Evolutionary conservation across 306 rosid genomes (phyloP).

Genomic region (Gastrolobium villosum): DNA sequence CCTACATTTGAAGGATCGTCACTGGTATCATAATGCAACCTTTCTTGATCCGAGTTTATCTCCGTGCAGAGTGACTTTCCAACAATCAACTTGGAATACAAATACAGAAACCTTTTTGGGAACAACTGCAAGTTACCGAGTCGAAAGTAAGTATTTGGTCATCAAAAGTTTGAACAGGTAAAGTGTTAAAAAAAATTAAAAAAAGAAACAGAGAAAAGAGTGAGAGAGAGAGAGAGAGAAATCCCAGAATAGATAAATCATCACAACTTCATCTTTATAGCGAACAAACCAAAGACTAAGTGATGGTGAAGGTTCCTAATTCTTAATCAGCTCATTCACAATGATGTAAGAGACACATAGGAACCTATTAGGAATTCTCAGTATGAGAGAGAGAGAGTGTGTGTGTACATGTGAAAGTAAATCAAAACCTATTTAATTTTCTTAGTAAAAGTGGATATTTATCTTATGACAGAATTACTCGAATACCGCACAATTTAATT

Average conservation of each 20-base stretch:
- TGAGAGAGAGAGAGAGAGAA: background rate
- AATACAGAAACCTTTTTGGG: constrained; percentile 81
- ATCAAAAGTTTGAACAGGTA: constrained; percentile 12
- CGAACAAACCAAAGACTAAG: constrained; percentile 1
- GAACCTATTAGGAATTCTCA: background rate
- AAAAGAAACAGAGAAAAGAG: no score
- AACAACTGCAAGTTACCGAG: constrained; percentile 72
- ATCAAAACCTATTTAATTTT: constrained; percentile 1
- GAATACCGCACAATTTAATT: background rate
- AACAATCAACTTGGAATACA: constrained; percentile 78
- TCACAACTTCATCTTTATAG: constrained; percentile 21
- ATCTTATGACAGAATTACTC: background rate
- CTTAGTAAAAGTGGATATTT: background rate
- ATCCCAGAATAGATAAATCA: constrained; percentile 16
- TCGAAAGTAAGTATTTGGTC: constrained; percentile 29
- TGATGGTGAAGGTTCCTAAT: constrained; percentile 12
- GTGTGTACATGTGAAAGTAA: background rate
- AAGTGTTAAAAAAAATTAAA: no score
- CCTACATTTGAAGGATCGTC: constrained; percentile 35
- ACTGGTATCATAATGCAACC: constrained; percentile 50
- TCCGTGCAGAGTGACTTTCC: constrained; percentile 84
- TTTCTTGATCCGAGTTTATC: constrained; percentile 83
- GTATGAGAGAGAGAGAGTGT: background rate
- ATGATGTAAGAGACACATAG: background rate
- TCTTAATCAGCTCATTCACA: constrained; percentile 4